phyloP scores from a whole-genome alignment of 2,329 filamentous ascomycete species.

The Colletotrichum tropicicola region DNA sequence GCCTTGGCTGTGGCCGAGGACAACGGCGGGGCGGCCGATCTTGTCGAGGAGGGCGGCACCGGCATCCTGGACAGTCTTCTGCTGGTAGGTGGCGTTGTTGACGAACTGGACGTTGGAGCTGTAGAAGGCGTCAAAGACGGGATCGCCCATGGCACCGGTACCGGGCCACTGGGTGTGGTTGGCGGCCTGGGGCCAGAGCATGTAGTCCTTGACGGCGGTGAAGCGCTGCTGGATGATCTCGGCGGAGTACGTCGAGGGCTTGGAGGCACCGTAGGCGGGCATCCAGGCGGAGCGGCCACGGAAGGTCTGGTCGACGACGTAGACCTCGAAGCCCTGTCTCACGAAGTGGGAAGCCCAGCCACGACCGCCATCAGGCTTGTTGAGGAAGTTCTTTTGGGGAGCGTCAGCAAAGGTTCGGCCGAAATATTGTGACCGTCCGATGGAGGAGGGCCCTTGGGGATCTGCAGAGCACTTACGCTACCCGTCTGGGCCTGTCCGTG shows the following conservation, averaged over 20 bases:
- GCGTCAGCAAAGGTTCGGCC: slow-evolving; percentile 3
- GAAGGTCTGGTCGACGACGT: slow-evolving; percentile 55
- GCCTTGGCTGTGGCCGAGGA: slow-evolving; percentile 57
- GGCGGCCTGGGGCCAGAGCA: slow-evolving; percentile 48
- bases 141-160: slow-evolving; percentile 47
- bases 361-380: slow-evolving; percentile 54
- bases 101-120: slow-evolving; percentile 48
- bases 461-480: slow-evolving; percentile 38
- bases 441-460: neutral
- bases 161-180: slow-evolving; percentile 55
- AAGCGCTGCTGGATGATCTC: slow-evolving; percentile 47
- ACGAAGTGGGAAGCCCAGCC: slow-evolving; percentile 60
- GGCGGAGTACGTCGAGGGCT: slow-evolving; percentile 39
- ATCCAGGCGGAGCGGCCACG: slow-evolving; percentile 54
- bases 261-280: slow-evolving; percentile 38
- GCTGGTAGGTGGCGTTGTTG: slow-evolving; percentile 42
- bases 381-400: slow-evolving; percentile 49
- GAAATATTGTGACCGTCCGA: neutral
- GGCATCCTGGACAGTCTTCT: slow-evolving; percentile 46
- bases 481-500: slow-evolving; percentile 53
- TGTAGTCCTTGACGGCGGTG: slow-evolving; percentile 43
- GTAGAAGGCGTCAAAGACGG: slow-evolving; percentile 52
- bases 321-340: slow-evolving; percentile 54
- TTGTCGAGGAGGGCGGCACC: slow-evolving; percentile 52
- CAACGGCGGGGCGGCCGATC: slow-evolving; percentile 49